phyloP scores from a whole-genome alignment of 345 rosid species.

The Aurinia saxatilis region DNA sequence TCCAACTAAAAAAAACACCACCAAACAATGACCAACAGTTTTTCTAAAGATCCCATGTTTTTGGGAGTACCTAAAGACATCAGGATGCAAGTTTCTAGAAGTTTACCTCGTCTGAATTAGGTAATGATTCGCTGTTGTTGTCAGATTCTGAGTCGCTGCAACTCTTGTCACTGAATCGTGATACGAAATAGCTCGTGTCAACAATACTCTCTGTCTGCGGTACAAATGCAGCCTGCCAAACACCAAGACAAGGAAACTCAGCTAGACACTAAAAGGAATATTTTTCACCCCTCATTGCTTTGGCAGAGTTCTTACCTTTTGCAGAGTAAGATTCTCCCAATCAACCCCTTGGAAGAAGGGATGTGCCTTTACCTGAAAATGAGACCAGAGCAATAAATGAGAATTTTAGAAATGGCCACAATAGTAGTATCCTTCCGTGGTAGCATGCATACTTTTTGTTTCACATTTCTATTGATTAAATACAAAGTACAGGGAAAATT shows the following conservation, averaged over 20 bases:
- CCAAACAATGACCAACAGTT: neutral
- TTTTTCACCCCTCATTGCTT: neutral
- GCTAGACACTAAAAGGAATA: neutral
- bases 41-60: neutral
- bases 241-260: neutral
- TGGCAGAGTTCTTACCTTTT: conserved; percentile 45
- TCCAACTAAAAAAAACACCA: conserved; percentile 46
- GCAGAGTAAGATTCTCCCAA: conserved; percentile 66
- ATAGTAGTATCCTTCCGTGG: neutral
- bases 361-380: conserved; percentile 60
- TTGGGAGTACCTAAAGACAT: neutral
- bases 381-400: neutral
- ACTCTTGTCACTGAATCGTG: conserved; percentile 44
- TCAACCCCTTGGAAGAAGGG: conserved; percentile 61
- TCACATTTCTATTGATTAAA: neutral
- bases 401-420: neutral
- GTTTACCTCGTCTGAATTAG: conserved; percentile 51
- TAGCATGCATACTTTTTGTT: neutral
- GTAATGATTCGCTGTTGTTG: conserved; percentile 20
- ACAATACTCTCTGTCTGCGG: conserved; percentile 55
- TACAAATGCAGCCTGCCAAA: conserved; percentile 63
- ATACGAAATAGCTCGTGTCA: conserved; percentile 76
- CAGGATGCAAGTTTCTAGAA: neutral
- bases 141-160: conserved; percentile 37
- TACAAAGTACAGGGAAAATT: conserved; percentile 13